Conservation (phyloP, 1,284 basidiomycete species). For the Microstroma glucosiphilum region DNA sequence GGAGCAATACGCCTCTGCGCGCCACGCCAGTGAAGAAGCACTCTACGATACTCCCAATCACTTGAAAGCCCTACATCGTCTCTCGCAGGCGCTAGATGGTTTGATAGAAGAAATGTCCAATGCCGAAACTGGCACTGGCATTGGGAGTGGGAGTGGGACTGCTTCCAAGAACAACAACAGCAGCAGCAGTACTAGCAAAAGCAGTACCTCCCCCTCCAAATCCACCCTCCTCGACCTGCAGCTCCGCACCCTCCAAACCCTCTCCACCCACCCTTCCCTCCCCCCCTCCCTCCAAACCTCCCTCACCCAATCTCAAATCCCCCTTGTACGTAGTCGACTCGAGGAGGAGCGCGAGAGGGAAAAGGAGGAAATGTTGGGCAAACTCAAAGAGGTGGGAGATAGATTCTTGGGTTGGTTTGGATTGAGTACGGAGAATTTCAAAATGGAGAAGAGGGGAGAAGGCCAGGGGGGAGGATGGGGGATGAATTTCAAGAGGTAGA, state of each 20-base stretch:
- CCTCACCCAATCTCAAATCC: conserved; percentile 13
- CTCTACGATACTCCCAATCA: conserved; percentile 76
- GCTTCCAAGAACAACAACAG: no score
- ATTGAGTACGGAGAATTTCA: conserved; percentile 60
- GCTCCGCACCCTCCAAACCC: conserved; percentile 51
- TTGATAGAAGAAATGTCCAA: conserved; percentile 50
- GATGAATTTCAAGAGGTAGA: not conserved
- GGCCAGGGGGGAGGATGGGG: conserved; percentile 53
- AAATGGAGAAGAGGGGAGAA: conserved; percentile 72
- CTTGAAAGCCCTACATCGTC: conserved; percentile 77
- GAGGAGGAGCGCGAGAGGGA: conserved; percentile 75
- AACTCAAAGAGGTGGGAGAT: conserved; percentile 88
- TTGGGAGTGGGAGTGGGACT: no score
- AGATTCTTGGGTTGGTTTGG: conserved; percentile 66
- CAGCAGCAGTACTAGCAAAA: no score
- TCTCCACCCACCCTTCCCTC: conserved; percentile 62
- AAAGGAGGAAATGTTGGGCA: conserved; percentile 83
- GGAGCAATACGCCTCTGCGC: no score
- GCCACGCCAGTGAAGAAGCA: conserved; percentile 56
- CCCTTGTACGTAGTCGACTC: conserved; percentile 58
- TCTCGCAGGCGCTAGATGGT: conserved; percentile 74
- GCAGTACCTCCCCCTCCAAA: not conserved
- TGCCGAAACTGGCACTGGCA: not conserved
- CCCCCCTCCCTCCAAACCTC: conserved; percentile 56
- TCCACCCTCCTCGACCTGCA: not conserved